Evolutionary conservation across 208 protist species (phyloP), one percentile per base, ranked within the genome.

Genomic region (Crithidia bombi): DNA sequence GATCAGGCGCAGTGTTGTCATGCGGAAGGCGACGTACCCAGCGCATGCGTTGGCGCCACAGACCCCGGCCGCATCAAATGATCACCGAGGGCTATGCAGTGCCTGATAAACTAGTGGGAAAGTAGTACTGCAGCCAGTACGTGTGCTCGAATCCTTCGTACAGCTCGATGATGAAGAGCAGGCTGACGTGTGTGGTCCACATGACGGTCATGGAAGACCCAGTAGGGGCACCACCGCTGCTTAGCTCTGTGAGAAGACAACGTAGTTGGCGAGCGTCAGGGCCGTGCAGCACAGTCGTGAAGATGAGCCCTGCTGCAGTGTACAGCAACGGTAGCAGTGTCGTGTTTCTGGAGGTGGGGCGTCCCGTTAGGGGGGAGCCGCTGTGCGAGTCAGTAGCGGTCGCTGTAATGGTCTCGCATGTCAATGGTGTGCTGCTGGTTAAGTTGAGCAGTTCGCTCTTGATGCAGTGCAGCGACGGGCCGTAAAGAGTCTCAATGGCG

Each of bases 1-100:
- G 51, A 98, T 92, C 69, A 96, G 83, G 46, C 91, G 86, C 26
- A 98, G 76, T 41, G 87, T 77, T 15, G n/a, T 69, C 72, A 98
- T 83, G 66, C 94, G 95, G 26, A 77, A 92, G 10, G 78, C 67
- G 26, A 87, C 63, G 30, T 75, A 67, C n/a, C 92, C 95, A 98
- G 9, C 74, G 73, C 41, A 90, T 65, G 9, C 38, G 26, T 11
- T 25, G 28, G 2, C 5, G 0, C 78, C 72, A 83, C 7, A 57
- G 6, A 28, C 23, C 6, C 15, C 36, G 11, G 41, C 57, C 5
- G 59, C 47, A 63, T 50, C 55, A 17, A 4, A 66, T 11, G 41
- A n/a, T n/a, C n/a, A n/a, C n/a, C n/a, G n/a, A n/a, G n/a, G n/a
- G n/a, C n/a, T 19, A 19, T 19, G 43, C 17, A 10, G 43, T 19